phyloP scores from a whole-genome alignment of 2,329 filamentous ascomycete genomes.

The Rugonectria rugulosa region DNA sequence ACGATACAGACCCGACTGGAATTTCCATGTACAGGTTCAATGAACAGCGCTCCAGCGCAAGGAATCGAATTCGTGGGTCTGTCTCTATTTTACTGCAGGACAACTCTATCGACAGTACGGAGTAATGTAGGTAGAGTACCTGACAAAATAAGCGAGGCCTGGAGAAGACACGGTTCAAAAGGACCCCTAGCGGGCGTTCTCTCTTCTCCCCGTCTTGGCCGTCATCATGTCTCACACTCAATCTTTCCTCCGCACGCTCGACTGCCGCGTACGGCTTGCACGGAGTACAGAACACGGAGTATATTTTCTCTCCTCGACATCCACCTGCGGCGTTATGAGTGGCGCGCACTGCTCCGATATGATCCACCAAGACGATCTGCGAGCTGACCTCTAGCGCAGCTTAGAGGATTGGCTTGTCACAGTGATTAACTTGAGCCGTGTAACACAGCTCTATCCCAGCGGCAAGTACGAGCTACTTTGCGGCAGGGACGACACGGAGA shows the following conservation, averaged over 20 bases:
- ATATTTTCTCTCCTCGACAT: background rate
- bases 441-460: constrained; percentile 21
- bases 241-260: background rate
- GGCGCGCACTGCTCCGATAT: constrained; percentile 2
- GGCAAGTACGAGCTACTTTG: too few relatives aligned
- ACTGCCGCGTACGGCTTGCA: background rate
- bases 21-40: constrained; percentile 9
- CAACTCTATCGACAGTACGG: too few relatives aligned
- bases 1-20: constrained; percentile 14
- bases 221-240: background rate
- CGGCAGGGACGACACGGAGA: too few relatives aligned
- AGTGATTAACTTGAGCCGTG: constrained; percentile 5
- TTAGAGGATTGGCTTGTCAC: background rate
- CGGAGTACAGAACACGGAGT: too few relatives aligned
- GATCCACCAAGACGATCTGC: constrained; percentile 11
- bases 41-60: constrained; percentile 14
- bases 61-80: constrained; percentile 6
- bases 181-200: background rate
- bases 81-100: background rate
- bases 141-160: too few relatives aligned
- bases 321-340: background rate
- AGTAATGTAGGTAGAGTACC: too few relatives aligned
- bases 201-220: background rate
- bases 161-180: background rate
- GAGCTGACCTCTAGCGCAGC: background rate